phyloP scores from a whole-genome alignment of 2,329 filamentous ascomycete genomes.

The Apiospora phragmitis region DNA sequence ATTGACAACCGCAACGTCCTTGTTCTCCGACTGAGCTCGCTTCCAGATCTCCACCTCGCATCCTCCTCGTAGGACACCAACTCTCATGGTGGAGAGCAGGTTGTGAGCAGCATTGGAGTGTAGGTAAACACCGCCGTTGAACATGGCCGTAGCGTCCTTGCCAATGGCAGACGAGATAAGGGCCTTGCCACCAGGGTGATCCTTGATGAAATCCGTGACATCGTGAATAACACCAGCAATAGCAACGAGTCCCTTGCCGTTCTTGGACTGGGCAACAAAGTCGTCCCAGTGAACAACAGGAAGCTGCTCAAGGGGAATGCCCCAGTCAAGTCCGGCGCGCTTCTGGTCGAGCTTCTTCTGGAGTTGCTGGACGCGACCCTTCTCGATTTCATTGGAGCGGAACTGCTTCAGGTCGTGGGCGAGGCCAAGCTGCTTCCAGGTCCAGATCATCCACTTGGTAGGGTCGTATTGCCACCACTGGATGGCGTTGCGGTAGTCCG shows the following conservation, averaged over 20 bases:
- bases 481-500: conserved; percentile 70
- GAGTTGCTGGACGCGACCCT: conserved; percentile 64
- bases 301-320: conserved; percentile 57
- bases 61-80: conserved; percentile 66
- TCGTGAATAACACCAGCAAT: conserved; percentile 67
- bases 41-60: conserved; percentile 72
- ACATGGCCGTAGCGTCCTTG: conserved; percentile 69
- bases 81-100: conserved; percentile 65
- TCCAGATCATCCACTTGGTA: conserved; percentile 71
- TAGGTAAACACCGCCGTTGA: conserved; percentile 69
- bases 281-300: conserved; percentile 54
- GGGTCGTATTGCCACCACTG: conserved; percentile 72
- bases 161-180: conserved; percentile 65
- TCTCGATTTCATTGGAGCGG: conserved; percentile 68
- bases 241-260: conserved; percentile 62
- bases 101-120: conserved; percentile 70
- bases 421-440: conserved; percentile 65
- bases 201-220: conserved; percentile 65
- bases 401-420: conserved; percentile 70
- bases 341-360: conserved; percentile 70
- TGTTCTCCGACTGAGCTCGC: conserved; percentile 66
- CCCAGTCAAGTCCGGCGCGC: conserved; percentile 65
- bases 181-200: conserved; percentile 67
- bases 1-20: conserved; percentile 66
- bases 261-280: conserved; percentile 61